These are phyloP conservation scores for Pythium vanterpoolii DNA, from an alignment of 352 stramenopile genomes.

Conservation along the genomic window DNA sequence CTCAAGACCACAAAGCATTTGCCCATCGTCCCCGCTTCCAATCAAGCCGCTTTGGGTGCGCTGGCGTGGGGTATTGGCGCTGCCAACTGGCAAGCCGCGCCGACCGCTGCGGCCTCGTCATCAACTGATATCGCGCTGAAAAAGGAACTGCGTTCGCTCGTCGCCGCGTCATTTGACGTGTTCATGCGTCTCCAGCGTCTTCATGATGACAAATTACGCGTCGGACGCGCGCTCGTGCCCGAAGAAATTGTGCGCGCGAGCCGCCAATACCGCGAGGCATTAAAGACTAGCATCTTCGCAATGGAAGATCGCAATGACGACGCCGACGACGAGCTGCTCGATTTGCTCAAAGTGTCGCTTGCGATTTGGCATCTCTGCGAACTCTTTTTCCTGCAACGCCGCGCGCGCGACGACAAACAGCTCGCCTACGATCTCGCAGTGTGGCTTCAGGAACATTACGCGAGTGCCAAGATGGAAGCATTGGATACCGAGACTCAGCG, in stretches of 20 bases:
- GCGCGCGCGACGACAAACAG: conserved; percentile 43
- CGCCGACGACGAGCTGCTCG: conserved; percentile 21
- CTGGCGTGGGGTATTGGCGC: conserved; percentile 51
- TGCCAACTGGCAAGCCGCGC: conserved; percentile 33
- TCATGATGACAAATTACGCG: conserved; percentile 11
- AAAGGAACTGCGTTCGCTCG: conserved; percentile 50
- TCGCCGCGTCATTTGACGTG: conserved; percentile 58
- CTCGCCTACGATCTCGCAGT: conserved; percentile 66
- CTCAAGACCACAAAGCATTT: conserved; percentile 37
- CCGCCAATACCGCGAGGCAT: conserved; percentile 66
- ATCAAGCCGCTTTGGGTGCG: conserved; percentile 6
- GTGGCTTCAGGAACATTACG: conserved; percentile 82
- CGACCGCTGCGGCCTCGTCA: neutral
- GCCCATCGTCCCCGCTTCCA: conserved; percentile 30
- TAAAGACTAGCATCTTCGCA: conserved; percentile 64
- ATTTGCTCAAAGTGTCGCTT: conserved; percentile 72
- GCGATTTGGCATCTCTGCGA: conserved; percentile 80
- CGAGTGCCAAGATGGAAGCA: conserved; percentile 46
- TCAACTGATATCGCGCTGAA: conserved; percentile 33
- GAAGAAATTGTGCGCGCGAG: conserved; percentile 46
- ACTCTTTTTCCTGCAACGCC: conserved; percentile 63
- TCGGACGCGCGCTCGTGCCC: conserved; percentile 23
- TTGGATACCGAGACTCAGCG: conserved; percentile 40
- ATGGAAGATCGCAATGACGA: conserved; percentile 44
- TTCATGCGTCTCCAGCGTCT: conserved; percentile 34